phyloP scores from a whole-genome alignment of 2,329 filamentous ascomycete genomes.

The Xylariaceae sp. region DNA sequence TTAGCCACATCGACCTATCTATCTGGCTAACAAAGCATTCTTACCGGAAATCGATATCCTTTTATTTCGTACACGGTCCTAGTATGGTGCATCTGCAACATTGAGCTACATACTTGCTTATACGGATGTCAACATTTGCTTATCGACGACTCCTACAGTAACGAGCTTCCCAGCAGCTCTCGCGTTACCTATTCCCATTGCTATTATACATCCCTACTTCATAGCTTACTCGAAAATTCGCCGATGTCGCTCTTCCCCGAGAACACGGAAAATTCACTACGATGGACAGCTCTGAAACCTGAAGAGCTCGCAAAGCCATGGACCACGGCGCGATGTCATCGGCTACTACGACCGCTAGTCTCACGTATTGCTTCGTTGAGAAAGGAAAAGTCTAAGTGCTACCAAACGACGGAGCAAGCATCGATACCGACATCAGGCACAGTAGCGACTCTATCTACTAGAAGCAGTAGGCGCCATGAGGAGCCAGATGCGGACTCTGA shows the following conservation, averaged over 20 bases:
- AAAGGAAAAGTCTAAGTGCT: constrained; percentile 26
- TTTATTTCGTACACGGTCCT: neutral
- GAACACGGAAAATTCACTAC: constrained; percentile 21
- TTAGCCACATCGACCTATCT: neutral
- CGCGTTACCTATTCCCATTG: neutral
- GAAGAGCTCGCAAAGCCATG: constrained; percentile 28
- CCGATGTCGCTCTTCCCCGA: constrained; percentile 20
- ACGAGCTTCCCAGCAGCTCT: constrained; percentile 1
- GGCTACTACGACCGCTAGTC: constrained; percentile 39
- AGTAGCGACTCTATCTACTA: neutral
- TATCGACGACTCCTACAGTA: neutral
- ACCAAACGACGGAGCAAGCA: constrained; percentile 1
- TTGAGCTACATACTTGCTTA: neutral
- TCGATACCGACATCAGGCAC: constrained; percentile 1
- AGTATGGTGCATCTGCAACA: neutral
- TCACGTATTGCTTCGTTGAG: constrained; percentile 39
- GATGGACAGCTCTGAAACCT: constrained; percentile 17
- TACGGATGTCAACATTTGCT: neutral
- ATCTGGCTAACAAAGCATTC: neutral
- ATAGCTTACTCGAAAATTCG: constrained; percentile 2
- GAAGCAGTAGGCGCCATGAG: neutral
- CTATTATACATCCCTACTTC: neutral
- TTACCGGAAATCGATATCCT: neutral
- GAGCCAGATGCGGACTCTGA: constrained; percentile 13
- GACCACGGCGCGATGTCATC: constrained; percentile 41